Conservation (phyloP, 768 basidiomycete genomes). For the Tulasnella sp. region DNA sequence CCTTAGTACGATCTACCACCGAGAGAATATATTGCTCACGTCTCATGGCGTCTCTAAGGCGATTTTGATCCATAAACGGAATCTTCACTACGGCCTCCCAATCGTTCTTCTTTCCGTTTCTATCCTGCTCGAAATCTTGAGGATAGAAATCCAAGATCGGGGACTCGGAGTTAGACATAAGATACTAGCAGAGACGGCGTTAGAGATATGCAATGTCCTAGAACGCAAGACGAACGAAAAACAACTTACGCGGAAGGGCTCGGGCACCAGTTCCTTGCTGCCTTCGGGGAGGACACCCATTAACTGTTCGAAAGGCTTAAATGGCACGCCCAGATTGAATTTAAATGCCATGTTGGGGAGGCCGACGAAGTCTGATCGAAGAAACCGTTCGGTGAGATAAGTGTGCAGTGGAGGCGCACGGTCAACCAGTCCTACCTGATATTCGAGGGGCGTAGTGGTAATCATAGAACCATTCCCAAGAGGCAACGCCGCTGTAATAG, state of each 20-base stretch:
- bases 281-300: slow-evolving; percentile 97
- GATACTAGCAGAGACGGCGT: slow-evolving; percentile 56
- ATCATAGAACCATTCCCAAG: slow-evolving; percentile 99
- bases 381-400: not conserved
- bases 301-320: slow-evolving; percentile 91
- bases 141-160: slow-evolving; percentile 96
- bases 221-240: slow-evolving; percentile 6
- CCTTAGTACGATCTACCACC: not conserved
- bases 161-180: slow-evolving; percentile 85
- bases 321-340: slow-evolving; percentile 86
- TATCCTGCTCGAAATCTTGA: slow-evolving; percentile 82
- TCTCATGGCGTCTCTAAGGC: slow-evolving; percentile 81
- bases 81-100: slow-evolving; percentile 99
- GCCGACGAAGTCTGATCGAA: slow-evolving; percentile 55
- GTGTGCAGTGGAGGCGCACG: not conserved
- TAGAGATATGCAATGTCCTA: not conserved
- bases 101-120: slow-evolving; percentile 97
- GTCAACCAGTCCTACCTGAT: slow-evolving; percentile 62
- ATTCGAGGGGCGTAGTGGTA: slow-evolving; percentile 98
- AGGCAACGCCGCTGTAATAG: slow-evolving; percentile 95
- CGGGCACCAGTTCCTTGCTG: slow-evolving; percentile 84
- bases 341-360: slow-evolving; percentile 81
- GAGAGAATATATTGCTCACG: slow-evolving; percentile 50
- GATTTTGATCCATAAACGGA: slow-evolving; percentile 87
- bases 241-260: slow-evolving; percentile 74